A percentile compares a stretch with the other conserved stretches of the same genome.
Evolutionary conservation across 257 asterid species (phyloP).

Genomic region (Plantago major): DNA sequence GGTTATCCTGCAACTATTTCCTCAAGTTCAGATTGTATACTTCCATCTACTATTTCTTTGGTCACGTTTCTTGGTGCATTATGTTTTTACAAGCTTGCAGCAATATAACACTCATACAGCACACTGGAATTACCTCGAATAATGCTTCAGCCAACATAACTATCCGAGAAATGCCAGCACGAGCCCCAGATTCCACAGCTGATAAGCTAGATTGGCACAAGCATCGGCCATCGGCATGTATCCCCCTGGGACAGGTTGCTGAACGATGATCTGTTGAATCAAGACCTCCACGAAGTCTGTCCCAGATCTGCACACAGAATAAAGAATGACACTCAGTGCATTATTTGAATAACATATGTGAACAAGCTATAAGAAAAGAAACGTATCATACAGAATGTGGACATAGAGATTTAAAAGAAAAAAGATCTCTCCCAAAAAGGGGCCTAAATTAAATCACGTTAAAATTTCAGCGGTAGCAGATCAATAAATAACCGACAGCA

Average conservation of each 20-base stretch:
- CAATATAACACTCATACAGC: background rate
- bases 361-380: background rate
- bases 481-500: no score
- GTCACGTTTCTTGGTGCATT: background rate
- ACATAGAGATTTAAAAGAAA: background rate
- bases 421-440: background rate
- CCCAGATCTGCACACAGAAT: constrained; percentile 54
- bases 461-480: no score
- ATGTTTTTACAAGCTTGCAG: constrained; percentile 16
- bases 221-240: constrained; percentile 73
- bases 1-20: no score
- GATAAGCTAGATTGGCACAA: constrained; percentile 61
- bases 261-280: constrained; percentile 38
- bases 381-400: background rate
- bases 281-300: constrained; percentile 51
- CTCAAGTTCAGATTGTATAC: background rate
- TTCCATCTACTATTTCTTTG: background rate
- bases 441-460: no score
- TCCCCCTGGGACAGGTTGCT: constrained; percentile 62
- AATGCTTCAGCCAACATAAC: constrained; percentile 95
- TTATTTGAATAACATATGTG: background rate
- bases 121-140: constrained; percentile 60
- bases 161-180: constrained; percentile 80
- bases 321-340: background rate
- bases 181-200: constrained; percentile 54